Base-by-base conservation (phyloP, 805 yeast genomes). In the Starmerella cellae region DNA sequence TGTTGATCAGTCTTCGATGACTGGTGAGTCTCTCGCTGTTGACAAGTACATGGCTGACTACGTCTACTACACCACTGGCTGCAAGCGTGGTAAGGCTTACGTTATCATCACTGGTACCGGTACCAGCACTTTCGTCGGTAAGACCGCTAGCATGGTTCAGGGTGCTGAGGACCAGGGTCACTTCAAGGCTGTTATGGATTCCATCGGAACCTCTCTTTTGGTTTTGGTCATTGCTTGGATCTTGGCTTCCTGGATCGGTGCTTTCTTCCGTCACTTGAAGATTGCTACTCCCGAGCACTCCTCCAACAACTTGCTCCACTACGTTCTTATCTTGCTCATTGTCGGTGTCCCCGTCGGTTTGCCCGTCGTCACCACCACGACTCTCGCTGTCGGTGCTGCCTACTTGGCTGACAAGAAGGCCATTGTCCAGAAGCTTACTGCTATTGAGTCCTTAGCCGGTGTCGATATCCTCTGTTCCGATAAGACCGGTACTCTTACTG, bases 341-440 rank as follows among this genome's bases (percentile, higher is more conserved):
- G 78, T 85, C 60, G 95, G 95, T 83, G 95, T 85, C 60, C 95
- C 95, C 67, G 95, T 85, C 60, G 95, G 95, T 83, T 75, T 84
- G 67, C 95, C 95, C 66, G 95, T 94, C 67, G 95, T 84, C 63
- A 94, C 87, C 60, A 84, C 95, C 74, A 84, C 95, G 61, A 84
- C 95, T 65, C 81, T 84, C 84, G 95, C 95, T 68, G 95, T 85
- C 68, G 95, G 95, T 81, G 95, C 95, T 66, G 95, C 95, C 64
- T 83, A 84, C 84, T 73, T 84, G 62, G 95, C 95, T 62, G 82
- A 83, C 75, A 82, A 82, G 67, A 85, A 84, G 73, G 95, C 95
- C 57, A 84, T 84, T 75, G 95, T 84, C 60, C 95, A 84, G 73
- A 85, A 84, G 68, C 75, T 84, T 62, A 82, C 94, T 67, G 95